phyloP scores from a whole-genome alignment of 805 yeast species.

The Candida gorgasii region DNA sequence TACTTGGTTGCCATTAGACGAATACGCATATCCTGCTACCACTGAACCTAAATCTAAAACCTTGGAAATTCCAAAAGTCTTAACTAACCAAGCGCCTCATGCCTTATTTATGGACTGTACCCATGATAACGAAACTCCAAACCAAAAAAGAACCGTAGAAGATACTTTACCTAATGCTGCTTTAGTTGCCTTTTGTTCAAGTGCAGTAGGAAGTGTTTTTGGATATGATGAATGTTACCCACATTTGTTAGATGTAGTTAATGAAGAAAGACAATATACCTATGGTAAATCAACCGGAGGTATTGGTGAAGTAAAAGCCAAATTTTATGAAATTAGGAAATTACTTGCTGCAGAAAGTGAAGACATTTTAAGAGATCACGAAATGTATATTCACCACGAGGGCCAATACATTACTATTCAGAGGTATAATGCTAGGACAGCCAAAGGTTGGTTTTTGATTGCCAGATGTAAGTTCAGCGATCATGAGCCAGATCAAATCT shows the following conservation, averaged over 20 bases:
- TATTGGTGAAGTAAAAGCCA: slow-evolving; percentile 69
- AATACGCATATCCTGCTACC: slow-evolving; percentile 64
- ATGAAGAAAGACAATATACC: slow-evolving; percentile 66
- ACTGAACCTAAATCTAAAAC: slow-evolving; percentile 33
- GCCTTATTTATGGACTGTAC: slow-evolving; percentile 98
- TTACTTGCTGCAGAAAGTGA: slow-evolving; percentile 55
- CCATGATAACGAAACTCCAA: slow-evolving; percentile 91
- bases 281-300: slow-evolving; percentile 50
- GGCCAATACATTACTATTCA: slow-evolving; percentile 92
- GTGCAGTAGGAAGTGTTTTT: slow-evolving; percentile 91
- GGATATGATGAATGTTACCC: slow-evolving; percentile 96
- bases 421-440: slow-evolving; percentile 77
- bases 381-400: slow-evolving; percentile 92
- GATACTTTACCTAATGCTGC: slow-evolving; percentile 97
- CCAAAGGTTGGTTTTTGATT: slow-evolving; percentile 84
- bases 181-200: slow-evolving; percentile 85
- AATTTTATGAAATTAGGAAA: slow-evolving; percentile 58
- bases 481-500: slow-evolving; percentile 47
- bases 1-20: slow-evolving; percentile 75
- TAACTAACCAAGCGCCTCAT: slow-evolving; percentile 77
- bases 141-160: slow-evolving; percentile 86
- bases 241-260: slow-evolving; percentile 72
- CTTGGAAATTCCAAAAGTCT: slow-evolving; percentile 63
- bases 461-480: slow-evolving; percentile 77
- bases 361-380: slow-evolving; percentile 62